Base-by-base conservation (phyloP, 768 basidiomycete genomes). In the Boletales sp. region DNA sequence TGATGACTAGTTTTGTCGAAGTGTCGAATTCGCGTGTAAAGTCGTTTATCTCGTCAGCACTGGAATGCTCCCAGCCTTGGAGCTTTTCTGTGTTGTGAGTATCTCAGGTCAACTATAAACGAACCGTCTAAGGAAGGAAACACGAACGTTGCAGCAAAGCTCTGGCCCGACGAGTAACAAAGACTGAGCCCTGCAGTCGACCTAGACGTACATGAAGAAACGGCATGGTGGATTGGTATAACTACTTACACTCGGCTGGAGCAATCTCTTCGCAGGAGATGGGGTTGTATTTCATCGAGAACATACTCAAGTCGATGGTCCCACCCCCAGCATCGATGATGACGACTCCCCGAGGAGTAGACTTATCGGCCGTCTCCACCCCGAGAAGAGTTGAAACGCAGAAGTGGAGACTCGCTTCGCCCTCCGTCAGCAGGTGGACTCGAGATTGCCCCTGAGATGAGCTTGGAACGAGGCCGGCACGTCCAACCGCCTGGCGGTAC, bases 151-250 rank as follows among this genome's bases (percentile, higher is more conserved):
- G 57, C 1, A 79, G 57, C 50, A 69, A 67, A 10, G 55, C 50
- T 1, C 58, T 56, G 2, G 75, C 75, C 36, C 70, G 67, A 11
- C 70, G 66, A 25, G 65, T 76, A 15, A 79, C 75, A 52, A 74
- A 77, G 2, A 75, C 67, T 0, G 78, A 78, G 17, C 78, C 78
- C 41, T 72, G 63, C 41, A 78, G 69, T 25, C 69, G 67, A 61
- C 75, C 76, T 78, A 39, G 14, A 25, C 25, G n/a, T 9, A 11
- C 3, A 2, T 15, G 19, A 31, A 28, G 6, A 35, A 30, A 46
- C 19, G 33, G 10, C 13, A 30, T 19, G 15, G 9, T 36, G 13
- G 28, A 35, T 28, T 40, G 10, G 25, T 25, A 3, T 8, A 34
- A 8, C 13, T 15, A 8, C 46, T 10, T 51, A 66, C 68, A 68